phyloP scores from a whole-genome alignment of 106 monocot genomes.

The Ottelia alismoides region DNA sequence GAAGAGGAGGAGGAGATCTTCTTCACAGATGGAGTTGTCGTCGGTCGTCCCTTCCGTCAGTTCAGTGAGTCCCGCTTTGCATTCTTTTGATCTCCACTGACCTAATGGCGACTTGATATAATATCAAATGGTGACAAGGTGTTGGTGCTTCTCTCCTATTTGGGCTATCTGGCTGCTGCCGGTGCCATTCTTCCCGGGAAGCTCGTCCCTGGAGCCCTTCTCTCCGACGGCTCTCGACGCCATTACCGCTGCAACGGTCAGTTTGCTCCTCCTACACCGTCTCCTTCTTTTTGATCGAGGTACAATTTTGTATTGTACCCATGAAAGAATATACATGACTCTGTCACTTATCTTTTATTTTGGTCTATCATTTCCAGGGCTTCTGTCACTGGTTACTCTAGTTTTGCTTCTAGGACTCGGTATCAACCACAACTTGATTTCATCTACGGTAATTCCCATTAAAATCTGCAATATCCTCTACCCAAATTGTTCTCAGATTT shows the following conservation, averaged over 20 bases:
- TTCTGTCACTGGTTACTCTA: slow-evolving; percentile 41
- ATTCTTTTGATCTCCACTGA: too few relatives aligned
- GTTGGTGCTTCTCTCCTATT: slow-evolving; percentile 30
- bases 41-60: too few relatives aligned
- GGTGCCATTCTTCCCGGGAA: slow-evolving; percentile 62
- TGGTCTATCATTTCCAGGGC: slow-evolving; percentile 18
- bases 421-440: slow-evolving; percentile 35
- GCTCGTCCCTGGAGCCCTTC: slow-evolving; percentile 49
- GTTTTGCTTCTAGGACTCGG: slow-evolving; percentile 31
- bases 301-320: not conserved
- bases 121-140: too few relatives aligned
- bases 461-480: not conserved
- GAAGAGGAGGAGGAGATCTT: too few relatives aligned
- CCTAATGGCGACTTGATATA: too few relatives aligned
- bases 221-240: slow-evolving; percentile 62
- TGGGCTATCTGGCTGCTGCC: slow-evolving; percentile 42
- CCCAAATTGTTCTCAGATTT: too few relatives aligned
- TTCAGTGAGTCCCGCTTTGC: too few relatives aligned
- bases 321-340: not conserved
- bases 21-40: too few relatives aligned
- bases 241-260: slow-evolving; percentile 76
- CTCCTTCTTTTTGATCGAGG: not conserved
- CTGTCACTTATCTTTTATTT: not conserved
- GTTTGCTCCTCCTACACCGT: too few relatives aligned
- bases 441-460: slow-evolving; percentile 34